Conservation (phyloP, 352 stramenopile genomes). For the Globisporangium emineosum region DNA sequence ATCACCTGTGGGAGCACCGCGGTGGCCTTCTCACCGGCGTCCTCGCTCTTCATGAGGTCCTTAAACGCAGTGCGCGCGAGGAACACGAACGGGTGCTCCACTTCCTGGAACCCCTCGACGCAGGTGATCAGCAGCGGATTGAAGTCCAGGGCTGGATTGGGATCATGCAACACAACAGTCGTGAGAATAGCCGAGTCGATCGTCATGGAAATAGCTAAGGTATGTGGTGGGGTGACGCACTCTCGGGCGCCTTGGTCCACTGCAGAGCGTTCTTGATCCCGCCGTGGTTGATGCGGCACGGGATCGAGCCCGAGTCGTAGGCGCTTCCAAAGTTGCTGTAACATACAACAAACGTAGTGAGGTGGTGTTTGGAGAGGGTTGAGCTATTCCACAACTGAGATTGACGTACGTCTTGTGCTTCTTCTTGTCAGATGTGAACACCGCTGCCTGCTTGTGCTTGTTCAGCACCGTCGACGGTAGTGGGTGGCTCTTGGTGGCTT, state of each 20-base stretch:
- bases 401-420: slow-evolving; percentile 68
- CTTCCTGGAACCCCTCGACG: slow-evolving; percentile 68
- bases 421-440: slow-evolving; percentile 68
- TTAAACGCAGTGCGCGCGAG: slow-evolving; percentile 68
- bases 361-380: no score
- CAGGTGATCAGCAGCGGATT: slow-evolving; percentile 71
- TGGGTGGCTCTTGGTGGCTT: slow-evolving; percentile 19
- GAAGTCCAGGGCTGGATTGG: slow-evolving; percentile 43
- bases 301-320: slow-evolving; percentile 66
- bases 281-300: slow-evolving; percentile 78
- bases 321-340: slow-evolving; percentile 64
- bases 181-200: not conserved
- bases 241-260: slow-evolving; percentile 65
- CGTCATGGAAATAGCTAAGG: not conserved
- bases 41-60: slow-evolving; percentile 59
- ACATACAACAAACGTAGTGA: not conserved
- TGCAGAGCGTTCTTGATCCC: slow-evolving; percentile 72
- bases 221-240: slow-evolving; percentile 20
- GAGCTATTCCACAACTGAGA: not conserved
- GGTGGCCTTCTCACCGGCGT: slow-evolving; percentile 58
- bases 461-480: slow-evolving; percentile 55
- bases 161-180: not conserved
- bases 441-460: slow-evolving; percentile 74
- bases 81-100: slow-evolving; percentile 78
- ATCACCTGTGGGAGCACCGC: slow-evolving; percentile 61